Evolutionary conservation across 2,329 filamentous ascomycete genomes (phyloP), one percentile per base, ranked within the genome.

Genomic region (Botrytis squamosa): DNA sequence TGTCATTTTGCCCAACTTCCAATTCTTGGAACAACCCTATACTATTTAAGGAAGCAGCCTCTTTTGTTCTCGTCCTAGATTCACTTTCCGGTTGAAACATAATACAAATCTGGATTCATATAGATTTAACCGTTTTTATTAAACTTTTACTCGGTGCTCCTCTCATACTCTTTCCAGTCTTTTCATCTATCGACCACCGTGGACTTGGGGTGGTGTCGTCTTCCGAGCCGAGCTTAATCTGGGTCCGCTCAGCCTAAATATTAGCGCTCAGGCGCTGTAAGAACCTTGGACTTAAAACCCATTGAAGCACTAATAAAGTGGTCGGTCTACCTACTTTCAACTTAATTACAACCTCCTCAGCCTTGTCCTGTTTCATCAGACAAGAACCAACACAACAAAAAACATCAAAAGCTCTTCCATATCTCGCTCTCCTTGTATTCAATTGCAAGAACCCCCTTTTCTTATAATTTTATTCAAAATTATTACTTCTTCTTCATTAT

Each of bases 401-500:
- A 70, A 60, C 67, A 64, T 64, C 46, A 33, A 57, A 68, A 57
- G 65, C 65, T 68, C 49, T 25, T 40, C 36, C 66, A 57, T 16
- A 33, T 33, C 36, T 68, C n/a, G 66, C 66, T 68, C 49, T 57
- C 36, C 36, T 68, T 42, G 36, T 68, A 33, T 20, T 68, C 49
- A 42, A 33, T 40, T 33, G 3, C 55, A 38, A 62, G 29, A 38
- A 18, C 42, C 40, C 33, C 29, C 42, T 22, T 55, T n/a, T 29
- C n/a, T 57, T 71, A 36, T 12, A 14, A 63, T 25, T 36, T 20
- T 18, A 71, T 62, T 44, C 46, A 29, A 64, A 40, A 3, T 33
- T 44, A n/a, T 71, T 33, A n/a, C 44, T 52, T 33, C 52, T 36
- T 22, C 68, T 36, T 10, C 68, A 72, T 36, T 57, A 81, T 80